These are phyloP conservation scores for Hysterium pulicare DNA, from an alignment of 2,329 filamentous ascomycete genomes.

Conservation along the genomic window DNA sequence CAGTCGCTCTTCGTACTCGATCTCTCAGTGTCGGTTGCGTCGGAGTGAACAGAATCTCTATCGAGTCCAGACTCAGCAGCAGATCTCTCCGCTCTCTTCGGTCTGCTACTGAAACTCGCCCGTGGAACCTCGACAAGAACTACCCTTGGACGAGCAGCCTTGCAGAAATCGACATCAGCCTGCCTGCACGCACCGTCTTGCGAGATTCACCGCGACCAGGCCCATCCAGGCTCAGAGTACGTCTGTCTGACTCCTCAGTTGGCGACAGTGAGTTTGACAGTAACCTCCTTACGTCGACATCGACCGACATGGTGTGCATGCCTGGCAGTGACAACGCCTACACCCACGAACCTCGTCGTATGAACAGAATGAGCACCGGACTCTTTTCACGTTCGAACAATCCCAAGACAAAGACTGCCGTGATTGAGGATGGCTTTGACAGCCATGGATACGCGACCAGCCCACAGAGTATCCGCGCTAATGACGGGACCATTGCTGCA, in stretches of 20 bases:
- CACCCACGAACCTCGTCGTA: background rate
- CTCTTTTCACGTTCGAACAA: too few relatives aligned
- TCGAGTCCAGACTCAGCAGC: constrained; percentile 20
- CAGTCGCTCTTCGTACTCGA: constrained; percentile 20
- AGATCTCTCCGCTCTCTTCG: constrained; percentile 26
- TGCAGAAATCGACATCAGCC: constrained; percentile 38
- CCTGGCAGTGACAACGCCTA: constrained; percentile 7
- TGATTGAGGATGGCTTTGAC: constrained; percentile 9
- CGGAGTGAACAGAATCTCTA: constrained; percentile 10
- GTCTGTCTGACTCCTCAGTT: constrained; percentile 20
- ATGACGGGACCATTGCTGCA: constrained; percentile 33
- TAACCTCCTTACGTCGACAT: constrained; percentile 12
- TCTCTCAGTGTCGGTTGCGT: constrained; percentile 18
- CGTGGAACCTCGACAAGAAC: constrained; percentile 49
- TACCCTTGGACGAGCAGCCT: constrained; percentile 44
- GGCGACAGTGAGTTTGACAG: constrained; percentile 14
- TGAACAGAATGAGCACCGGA: background rate
- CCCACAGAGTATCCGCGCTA: constrained; percentile 19
- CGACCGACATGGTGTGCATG: constrained; percentile 11
- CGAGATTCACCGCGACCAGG: constrained; percentile 26
- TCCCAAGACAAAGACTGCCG: constrained; percentile 4
- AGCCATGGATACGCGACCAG: constrained; percentile 11
- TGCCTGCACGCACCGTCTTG: constrained; percentile 31
- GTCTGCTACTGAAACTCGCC: constrained; percentile 36
- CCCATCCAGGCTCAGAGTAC: constrained; percentile 28